Conservation (phyloP, 495 filamentous ascomycete species). For the Sphaerosporella brunnea region DNA sequence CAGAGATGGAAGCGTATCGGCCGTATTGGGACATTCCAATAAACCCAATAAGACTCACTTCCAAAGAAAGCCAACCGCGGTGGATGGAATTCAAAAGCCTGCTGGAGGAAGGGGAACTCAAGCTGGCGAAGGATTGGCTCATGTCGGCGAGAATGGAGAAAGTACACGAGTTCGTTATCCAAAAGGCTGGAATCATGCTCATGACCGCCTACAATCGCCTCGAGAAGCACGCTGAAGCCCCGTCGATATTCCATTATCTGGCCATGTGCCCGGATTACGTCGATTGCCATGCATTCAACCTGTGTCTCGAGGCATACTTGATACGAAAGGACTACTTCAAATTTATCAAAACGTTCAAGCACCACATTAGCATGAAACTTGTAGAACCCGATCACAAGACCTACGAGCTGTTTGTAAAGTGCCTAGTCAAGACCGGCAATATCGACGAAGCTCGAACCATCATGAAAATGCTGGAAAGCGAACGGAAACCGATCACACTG, state of each 20-base stretch:
- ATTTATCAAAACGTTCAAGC: constrained; percentile 12
- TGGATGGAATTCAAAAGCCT: not conserved
- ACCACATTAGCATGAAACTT: constrained; percentile 2
- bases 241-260: constrained; percentile 12
- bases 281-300: constrained; percentile 14
- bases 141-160: constrained; percentile 9
- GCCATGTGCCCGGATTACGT: constrained; percentile 4
- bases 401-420: constrained; percentile 4
- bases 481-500: constrained; percentile 11
- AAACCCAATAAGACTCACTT: too few relatives aligned
- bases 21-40: too few relatives aligned
- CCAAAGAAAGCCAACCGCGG: not conserved
- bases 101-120: not conserved
- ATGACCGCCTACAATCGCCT: constrained; percentile 18
- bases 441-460: constrained; percentile 10
- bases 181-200: constrained; percentile 9
- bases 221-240: constrained; percentile 11
- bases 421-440: not conserved
- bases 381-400: constrained; percentile 12
- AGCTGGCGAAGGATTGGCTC: constrained; percentile 2
- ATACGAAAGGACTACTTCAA: constrained; percentile 12
- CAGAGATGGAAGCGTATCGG: too few relatives aligned
- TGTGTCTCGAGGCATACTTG: constrained; percentile 19
- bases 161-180: constrained; percentile 5
- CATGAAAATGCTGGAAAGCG: constrained; percentile 8